Evolutionary conservation across 345 rosid species (phyloP).

Genomic region (Euphorbia peplus): DNA sequence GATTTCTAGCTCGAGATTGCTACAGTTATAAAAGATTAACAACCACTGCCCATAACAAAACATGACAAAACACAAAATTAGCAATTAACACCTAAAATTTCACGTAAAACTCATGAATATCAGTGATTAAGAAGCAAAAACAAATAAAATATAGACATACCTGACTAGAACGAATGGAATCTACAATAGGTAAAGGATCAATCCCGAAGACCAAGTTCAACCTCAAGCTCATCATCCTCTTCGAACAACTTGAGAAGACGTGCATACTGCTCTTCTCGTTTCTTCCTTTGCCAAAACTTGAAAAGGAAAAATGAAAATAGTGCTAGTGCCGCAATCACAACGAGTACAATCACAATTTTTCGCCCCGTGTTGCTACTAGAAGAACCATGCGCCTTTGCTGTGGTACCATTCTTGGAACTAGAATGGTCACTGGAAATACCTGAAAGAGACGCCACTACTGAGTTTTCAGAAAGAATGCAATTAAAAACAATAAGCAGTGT

Average conservation of each 20-base stretch:
- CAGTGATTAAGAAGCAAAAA: slow-evolving; percentile 1
- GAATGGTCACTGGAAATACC: slow-evolving; percentile 52
- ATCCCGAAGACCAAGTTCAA: slow-evolving; percentile 89
- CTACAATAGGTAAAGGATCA: slow-evolving; percentile 27
- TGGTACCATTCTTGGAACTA: slow-evolving; percentile 35
- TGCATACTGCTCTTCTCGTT: slow-evolving; percentile 94
- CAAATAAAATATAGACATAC: slow-evolving; percentile 14
- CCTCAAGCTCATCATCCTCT: slow-evolving; percentile 98
- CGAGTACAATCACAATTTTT: slow-evolving; percentile 43
- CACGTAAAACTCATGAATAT: neutral
- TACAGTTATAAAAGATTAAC: neutral
- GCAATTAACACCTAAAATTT: neutral
- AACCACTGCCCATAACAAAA: neutral
- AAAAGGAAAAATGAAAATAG: slow-evolving; percentile 60
- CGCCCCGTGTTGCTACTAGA: slow-evolving; percentile 47
- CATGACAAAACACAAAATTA: neutral
- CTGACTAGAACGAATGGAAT: slow-evolving; percentile 28
- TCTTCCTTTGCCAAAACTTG: slow-evolving; percentile 96
- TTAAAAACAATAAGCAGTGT: no score
- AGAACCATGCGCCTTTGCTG: slow-evolving; percentile 37
- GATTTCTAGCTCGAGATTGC: neutral
- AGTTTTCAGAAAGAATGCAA: no score
- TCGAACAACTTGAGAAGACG: slow-evolving; percentile 89
- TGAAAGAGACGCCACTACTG: no score
- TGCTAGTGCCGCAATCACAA: slow-evolving; percentile 48